Percentiles rank a stretch among this genome's conserved stretches.
Conservation (phyloP, 1,284 basidiomycete genomes). For the Ganoderma multipileum region DNA sequence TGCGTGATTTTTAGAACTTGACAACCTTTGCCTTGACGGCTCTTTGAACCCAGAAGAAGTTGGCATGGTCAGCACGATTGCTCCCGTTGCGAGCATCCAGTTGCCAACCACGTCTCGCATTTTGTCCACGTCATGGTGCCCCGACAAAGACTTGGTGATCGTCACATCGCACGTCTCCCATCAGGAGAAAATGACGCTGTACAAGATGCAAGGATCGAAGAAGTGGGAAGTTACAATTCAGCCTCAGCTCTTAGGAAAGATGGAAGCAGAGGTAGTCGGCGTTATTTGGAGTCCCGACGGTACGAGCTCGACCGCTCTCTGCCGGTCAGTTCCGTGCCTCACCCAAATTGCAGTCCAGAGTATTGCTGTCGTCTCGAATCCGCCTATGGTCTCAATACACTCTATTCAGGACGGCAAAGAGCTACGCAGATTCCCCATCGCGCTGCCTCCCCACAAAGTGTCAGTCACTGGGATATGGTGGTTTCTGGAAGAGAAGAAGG, state of each 20-base stretch:
- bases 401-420: slow-evolving; percentile 74
- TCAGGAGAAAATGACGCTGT: slow-evolving; percentile 73
- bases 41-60: background rate
- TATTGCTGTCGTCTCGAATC: slow-evolving; percentile 75
- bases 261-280: slow-evolving; percentile 58
- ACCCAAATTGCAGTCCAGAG: slow-evolving; percentile 60
- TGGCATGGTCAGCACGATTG: slow-evolving; percentile 49
- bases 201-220: slow-evolving; percentile 80
- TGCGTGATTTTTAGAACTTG: too few species aligned
- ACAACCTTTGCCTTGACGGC: background rate
- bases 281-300: slow-evolving; percentile 85
- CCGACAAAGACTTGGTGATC: slow-evolving; percentile 81
- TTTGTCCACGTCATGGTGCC: slow-evolving; percentile 74
- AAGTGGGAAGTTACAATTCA: slow-evolving; percentile 79
- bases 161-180: slow-evolving; percentile 69
- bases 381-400: slow-evolving; percentile 70
- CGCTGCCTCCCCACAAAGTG: background rate
- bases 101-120: slow-evolving; percentile 64
- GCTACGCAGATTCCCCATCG: background rate
- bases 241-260: slow-evolving; percentile 33
- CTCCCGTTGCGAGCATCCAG: slow-evolving; percentile 62
- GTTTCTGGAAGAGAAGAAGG: slow-evolving; percentile 59
- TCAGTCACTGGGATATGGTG: slow-evolving; percentile 61
- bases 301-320: slow-evolving; percentile 41
- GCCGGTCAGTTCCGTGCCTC: slow-evolving; percentile 19